phyloP scores from a whole-genome alignment of 192 early-diverging fungal genomes.

The Phlyctochytrium planicorne region DNA sequence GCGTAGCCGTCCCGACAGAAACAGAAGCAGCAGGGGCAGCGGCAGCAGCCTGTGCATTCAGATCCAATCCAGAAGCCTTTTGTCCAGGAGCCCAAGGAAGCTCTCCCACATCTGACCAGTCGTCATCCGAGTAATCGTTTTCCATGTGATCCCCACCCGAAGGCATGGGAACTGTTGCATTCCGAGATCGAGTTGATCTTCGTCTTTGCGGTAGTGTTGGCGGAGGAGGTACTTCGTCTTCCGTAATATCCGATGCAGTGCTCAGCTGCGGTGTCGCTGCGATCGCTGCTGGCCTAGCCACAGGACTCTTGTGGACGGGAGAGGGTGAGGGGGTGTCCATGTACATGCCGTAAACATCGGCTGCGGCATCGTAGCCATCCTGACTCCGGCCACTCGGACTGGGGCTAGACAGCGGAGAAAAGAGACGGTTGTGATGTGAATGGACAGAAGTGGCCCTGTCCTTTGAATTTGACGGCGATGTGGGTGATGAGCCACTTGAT shows the following conservation, averaged over 20 bases:
- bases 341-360: constrained; percentile 7
- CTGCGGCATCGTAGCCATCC: not conserved
- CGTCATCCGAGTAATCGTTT: constrained; percentile 5
- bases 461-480: not conserved
- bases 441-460: not conserved
- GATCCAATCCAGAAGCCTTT: not conserved
- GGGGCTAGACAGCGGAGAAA: not conserved
- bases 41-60: not conserved
- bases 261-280: too few species aligned
- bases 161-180: too few species aligned
- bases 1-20: too few species aligned
- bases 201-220: too few species aligned
- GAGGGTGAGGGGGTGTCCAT: not conserved
- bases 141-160: too few species aligned
- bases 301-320: not conserved
- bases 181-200: too few species aligned
- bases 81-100: not conserved
- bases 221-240: too few species aligned
- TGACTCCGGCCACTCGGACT: not conserved
- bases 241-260: too few species aligned
- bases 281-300: not conserved
- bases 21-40: not conserved
- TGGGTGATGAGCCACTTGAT: too few species aligned
- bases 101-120: not conserved
- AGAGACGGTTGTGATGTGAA: too few species aligned